Conservation (phyloP, 495 filamentous ascomycete genomes). For the Penicillium flavigenum region DNA sequence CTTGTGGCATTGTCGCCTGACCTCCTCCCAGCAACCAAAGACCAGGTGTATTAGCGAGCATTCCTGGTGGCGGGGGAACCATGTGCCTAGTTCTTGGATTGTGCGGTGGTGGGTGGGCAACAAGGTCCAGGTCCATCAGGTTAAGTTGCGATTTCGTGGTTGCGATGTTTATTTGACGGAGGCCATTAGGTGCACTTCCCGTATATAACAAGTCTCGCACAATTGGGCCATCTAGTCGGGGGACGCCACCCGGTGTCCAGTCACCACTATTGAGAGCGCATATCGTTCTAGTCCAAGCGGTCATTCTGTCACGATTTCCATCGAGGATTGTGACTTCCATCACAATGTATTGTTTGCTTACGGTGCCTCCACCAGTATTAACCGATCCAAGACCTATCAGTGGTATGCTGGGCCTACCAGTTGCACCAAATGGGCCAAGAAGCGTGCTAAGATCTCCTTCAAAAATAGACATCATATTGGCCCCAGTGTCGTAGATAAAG, state of each 20-base stretch:
- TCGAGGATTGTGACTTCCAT: conserved; percentile 2
- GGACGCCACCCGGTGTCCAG: background rate
- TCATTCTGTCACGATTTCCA: background rate
- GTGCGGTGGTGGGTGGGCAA: background rate
- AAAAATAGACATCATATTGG: background rate
- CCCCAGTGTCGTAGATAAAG: background rate
- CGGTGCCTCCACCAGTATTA: background rate
- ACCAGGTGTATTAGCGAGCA: background rate
- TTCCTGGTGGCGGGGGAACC: background rate
- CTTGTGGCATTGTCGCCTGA: background rate
- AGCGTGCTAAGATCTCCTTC: background rate
- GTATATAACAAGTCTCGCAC: background rate
- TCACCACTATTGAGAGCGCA: background rate
- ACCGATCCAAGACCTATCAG: background rate
- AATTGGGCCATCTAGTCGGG: conserved; percentile 1
- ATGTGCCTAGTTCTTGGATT: no score
- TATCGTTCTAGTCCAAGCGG: background rate
- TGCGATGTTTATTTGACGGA: background rate
- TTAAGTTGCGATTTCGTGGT: background rate
- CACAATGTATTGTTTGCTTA: background rate
- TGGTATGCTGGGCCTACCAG: background rate
- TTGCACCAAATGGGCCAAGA: background rate
- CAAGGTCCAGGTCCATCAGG: background rate
- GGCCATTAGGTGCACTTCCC: background rate
- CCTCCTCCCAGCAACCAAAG: background rate